A percentile compares a stretch with the other conserved stretches of the same genome.
Conservation (phyloP, 495 filamentous ascomycete species). For the Aspergillus saccharolyticus region DNA sequence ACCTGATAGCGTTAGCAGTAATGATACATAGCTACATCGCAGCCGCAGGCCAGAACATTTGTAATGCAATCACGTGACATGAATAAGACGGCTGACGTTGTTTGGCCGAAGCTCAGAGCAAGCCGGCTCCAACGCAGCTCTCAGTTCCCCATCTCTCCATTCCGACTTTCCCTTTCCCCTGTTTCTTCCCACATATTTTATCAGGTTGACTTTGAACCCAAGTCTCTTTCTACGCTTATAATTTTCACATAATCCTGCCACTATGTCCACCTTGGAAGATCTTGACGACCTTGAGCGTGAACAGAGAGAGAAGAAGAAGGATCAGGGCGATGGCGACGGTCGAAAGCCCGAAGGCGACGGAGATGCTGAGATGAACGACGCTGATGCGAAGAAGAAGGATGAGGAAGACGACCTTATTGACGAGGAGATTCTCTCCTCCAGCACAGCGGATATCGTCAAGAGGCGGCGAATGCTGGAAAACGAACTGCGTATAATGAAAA, state of each 20-base stretch:
- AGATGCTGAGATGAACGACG: constrained; percentile 88
- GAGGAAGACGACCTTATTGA: constrained; percentile 78
- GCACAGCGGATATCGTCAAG: constrained; percentile 89
- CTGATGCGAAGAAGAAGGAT: constrained; percentile 64
- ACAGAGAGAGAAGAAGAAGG: constrained; percentile 67
- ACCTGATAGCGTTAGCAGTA: too few species aligned
- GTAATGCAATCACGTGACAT: constrained; percentile 34
- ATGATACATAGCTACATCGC: not conserved
- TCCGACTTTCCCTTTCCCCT: constrained; percentile 7
- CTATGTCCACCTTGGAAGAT: constrained; percentile 84
- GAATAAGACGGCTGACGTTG: constrained; percentile 37
- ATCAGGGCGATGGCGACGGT: constrained; percentile 38
- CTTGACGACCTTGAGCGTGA: constrained; percentile 75
- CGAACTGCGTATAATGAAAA: constrained; percentile 96
- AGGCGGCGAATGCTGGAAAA: constrained; percentile 86
- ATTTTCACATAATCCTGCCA: constrained; percentile 11
- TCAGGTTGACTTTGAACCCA: not conserved
- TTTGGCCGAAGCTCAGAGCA: constrained; percentile 37
- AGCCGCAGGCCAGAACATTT: constrained; percentile 14
- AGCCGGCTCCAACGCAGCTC: constrained; percentile 30
- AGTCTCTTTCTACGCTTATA: not conserved
- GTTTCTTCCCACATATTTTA: constrained; percentile 2
- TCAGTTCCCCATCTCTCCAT: constrained; percentile 15
- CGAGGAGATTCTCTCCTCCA: constrained; percentile 81
- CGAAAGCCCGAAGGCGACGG: constrained; percentile 56